Percentiles rank a stretch among this genome's conserved stretches.
phyloP scores from a whole-genome alignment of 1,284 basidiomycete genomes.

The Apiotrichum laibachii region DNA sequence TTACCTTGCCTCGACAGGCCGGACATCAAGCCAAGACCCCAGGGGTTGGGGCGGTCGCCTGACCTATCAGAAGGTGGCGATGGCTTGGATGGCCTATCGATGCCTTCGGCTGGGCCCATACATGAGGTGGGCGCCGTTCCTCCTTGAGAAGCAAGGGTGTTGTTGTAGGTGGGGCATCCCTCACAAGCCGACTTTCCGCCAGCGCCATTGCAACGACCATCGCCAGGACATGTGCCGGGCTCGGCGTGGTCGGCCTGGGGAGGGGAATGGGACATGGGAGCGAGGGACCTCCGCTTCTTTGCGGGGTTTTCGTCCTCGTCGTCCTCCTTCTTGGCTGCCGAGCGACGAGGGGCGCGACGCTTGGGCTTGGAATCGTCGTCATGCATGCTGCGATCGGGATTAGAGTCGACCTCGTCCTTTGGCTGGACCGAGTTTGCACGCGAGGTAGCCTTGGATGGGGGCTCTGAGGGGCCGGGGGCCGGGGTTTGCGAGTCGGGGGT shows the following conservation, averaged over 20 bases:
- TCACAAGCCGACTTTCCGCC: conserved; percentile 85
- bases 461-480: conserved; percentile 2
- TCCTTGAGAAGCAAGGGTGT: conserved; percentile 52
- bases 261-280: conserved; percentile 28
- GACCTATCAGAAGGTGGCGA: conserved; percentile 12
- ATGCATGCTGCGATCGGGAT: conserved; percentile 10
- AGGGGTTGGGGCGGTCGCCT: conserved; percentile 16
- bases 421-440: conserved; percentile 17
- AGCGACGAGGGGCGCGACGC: conserved; percentile 13
- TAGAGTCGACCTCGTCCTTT: conserved; percentile 21
- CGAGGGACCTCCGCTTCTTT: conserved; percentile 25
- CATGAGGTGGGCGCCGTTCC: not conserved
- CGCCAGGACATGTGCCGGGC: conserved; percentile 83
- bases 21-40: conserved; percentile 22
- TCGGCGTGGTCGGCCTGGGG: conserved; percentile 32
- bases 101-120: conserved; percentile 37
- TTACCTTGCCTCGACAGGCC: not conserved
- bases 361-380: conserved; percentile 13
- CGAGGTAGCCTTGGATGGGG: conserved; percentile 4
- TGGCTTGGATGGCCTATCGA: conserved; percentile 36
- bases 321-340: conserved; percentile 12
- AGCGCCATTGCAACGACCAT: conserved; percentile 90
- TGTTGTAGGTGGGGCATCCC: conserved; percentile 93
- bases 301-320: conserved; percentile 12
- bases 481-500: conserved; percentile 16